Evolutionary conservation across 305 asterid genomes (phyloP).

Genomic region (Fraxinus albicans): DNA sequence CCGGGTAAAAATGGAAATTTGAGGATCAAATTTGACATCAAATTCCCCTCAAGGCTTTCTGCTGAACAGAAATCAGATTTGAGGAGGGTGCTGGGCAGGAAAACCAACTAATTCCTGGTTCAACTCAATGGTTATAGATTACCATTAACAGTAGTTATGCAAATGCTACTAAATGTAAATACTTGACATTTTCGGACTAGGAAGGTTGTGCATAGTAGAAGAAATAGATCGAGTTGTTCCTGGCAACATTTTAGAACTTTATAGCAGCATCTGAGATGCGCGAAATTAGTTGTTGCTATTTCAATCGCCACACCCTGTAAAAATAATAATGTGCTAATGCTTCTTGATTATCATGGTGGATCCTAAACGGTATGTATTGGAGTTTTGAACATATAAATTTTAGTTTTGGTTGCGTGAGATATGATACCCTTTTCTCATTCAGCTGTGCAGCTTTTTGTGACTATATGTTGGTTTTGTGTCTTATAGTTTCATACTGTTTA

Average conservation of each 20-base stretch:
- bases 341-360: slow-evolving; percentile 16
- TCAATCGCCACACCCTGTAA: slow-evolving; percentile 39
- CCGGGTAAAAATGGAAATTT: slow-evolving; percentile 71
- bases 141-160: slow-evolving; percentile 29
- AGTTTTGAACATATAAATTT: slow-evolving; percentile 13
- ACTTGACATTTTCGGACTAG: slow-evolving; percentile 42
- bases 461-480: background rate
- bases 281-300: slow-evolving; percentile 28
- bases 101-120: slow-evolving; percentile 27
- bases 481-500: background rate
- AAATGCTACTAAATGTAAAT: slow-evolving; percentile 52
- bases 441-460: background rate
- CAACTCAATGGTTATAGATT: background rate
- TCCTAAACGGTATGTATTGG: slow-evolving; percentile 13
- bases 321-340: slow-evolving; percentile 26
- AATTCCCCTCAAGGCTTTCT: slow-evolving; percentile 78
- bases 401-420: slow-evolving; percentile 14
- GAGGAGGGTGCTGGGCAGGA: slow-evolving; percentile 73
- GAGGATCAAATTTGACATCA: slow-evolving; percentile 84
- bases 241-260: slow-evolving; percentile 21
- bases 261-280: slow-evolving; percentile 21
- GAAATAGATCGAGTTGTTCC: slow-evolving; percentile 26
- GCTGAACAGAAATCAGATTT: slow-evolving; percentile 77
- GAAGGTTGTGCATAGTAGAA: slow-evolving; percentile 59
- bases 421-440: background rate